Evolutionary conservation across 768 basidiomycete genomes (phyloP).

Genomic region (Auriscalpium microsporum): DNA sequence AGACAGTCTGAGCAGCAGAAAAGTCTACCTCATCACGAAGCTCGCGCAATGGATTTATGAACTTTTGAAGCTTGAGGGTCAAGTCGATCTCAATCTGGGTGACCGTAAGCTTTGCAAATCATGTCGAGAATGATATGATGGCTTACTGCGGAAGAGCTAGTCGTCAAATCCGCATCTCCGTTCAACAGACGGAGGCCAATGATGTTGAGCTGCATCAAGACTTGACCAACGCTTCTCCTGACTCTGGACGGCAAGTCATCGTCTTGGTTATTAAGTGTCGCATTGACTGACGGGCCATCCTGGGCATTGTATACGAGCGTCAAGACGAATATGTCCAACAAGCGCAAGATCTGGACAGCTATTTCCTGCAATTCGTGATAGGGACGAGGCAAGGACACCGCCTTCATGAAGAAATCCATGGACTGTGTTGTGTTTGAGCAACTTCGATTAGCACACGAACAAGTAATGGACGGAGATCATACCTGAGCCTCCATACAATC

Average conservation of each 20-base stretch:
- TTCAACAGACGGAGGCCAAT: background rate
- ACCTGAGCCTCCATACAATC: constrained; percentile 1
- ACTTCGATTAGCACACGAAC: background rate
- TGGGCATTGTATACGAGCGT: background rate
- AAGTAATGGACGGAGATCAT: constrained; percentile 7
- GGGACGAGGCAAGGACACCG: background rate
- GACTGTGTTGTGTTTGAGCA: constrained; percentile 13
- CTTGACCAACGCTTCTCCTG: background rate
- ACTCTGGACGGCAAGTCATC: background rate
- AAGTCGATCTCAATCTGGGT: constrained; percentile 7
- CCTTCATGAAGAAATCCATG: constrained; percentile 14
- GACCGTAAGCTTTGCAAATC: background rate
- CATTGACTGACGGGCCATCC: background rate
- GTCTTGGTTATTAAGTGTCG: background rate
- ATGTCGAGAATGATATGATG: background rate
- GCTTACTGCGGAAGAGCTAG: background rate
- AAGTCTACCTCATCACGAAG: constrained; percentile 24
- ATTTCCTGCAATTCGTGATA: background rate
- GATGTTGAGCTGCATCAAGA: background rate
- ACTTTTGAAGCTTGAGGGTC: constrained; percentile 9
- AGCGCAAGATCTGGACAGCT: constrained; percentile 1
- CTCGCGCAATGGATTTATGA: constrained; percentile 1
- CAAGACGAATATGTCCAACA: constrained; percentile 12
- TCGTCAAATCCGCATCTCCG: background rate
- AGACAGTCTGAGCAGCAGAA: constrained; percentile 54